Conservation (phyloP, 2,329 filamentous ascomycete genomes). For the Escovopsis sp. region DNA sequence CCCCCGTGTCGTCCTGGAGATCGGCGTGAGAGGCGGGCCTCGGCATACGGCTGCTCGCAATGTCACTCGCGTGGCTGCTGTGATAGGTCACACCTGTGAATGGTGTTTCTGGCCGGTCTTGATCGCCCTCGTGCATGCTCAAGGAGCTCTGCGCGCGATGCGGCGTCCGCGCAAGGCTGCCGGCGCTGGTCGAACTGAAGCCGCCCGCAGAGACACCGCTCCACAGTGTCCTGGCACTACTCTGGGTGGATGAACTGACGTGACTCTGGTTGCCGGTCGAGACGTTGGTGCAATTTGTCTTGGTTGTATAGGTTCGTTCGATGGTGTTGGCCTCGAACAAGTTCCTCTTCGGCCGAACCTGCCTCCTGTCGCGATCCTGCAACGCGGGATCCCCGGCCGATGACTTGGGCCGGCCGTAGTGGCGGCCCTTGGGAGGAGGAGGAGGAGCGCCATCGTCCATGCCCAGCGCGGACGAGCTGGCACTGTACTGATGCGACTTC, state of each 20-base stretch:
- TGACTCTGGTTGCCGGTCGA: constrained; percentile 59
- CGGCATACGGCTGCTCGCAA: constrained; percentile 18
- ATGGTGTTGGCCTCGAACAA: constrained; percentile 66
- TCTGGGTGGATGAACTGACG: constrained; percentile 60
- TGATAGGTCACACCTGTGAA: constrained; percentile 80
- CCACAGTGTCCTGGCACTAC: constrained; percentile 79
- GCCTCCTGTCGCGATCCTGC: constrained; percentile 27
- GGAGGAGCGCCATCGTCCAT: constrained; percentile 42
- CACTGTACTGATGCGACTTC: constrained; percentile 43
- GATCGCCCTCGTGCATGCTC: constrained; percentile 41
- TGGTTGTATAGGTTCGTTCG: constrained; percentile 71
- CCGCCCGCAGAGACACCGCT: constrained; percentile 81
- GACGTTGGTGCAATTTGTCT: constrained; percentile 69
- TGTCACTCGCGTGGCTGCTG: constrained; percentile 61
- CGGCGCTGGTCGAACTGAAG: constrained; percentile 90
- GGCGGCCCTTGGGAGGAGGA: constrained; percentile 45
- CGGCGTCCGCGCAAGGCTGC: constrained; percentile 73
- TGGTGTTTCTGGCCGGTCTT: constrained; percentile 44
- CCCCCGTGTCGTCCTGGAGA: constrained; percentile 48
- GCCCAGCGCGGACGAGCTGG: constrained; percentile 22
- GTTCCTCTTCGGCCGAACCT: constrained; percentile 51
- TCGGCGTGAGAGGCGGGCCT: constrained; percentile 52
- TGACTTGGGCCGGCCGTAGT: constrained; percentile 42
- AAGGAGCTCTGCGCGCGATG: constrained; percentile 50
- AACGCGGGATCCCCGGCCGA: constrained; percentile 28